Conservation (phyloP, 1,284 basidiomycete species). For the Cerrena zonata region DNA sequence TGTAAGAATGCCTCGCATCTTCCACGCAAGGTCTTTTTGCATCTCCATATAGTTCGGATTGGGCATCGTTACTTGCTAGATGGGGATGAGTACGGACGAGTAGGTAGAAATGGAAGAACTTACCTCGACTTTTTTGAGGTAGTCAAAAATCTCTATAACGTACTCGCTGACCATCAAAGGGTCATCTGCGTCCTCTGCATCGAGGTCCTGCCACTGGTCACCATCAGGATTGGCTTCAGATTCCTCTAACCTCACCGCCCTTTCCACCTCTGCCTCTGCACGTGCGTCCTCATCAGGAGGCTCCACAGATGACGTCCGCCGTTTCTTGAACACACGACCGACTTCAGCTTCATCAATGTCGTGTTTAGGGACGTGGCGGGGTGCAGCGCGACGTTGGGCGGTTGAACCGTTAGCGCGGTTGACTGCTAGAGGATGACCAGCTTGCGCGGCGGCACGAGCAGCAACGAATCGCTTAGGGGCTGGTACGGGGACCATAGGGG, state of each 20-base stretch:
- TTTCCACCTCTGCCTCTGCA: conserved; percentile 30
- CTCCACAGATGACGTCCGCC: conserved; percentile 68
- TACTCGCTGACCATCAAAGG: conserved; percentile 97
- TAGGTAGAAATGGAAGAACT: conserved; percentile 13
- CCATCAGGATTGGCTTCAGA: conserved; percentile 57
- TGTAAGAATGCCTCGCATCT: conserved; percentile 88
- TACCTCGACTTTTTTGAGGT: conserved; percentile 77
- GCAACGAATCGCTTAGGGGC: conserved; percentile 25
- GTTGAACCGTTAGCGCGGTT: conserved; percentile 11
- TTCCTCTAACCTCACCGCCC: conserved; percentile 23
- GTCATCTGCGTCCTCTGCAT: conserved; percentile 90
- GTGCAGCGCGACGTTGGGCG: conserved; percentile 3
- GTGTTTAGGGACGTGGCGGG: conserved; percentile 16
- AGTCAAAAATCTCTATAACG: conserved; percentile 88
- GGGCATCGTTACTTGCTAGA: conserved; percentile 74
- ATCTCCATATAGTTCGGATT: conserved; percentile 86
- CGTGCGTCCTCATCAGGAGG: conserved; percentile 47
- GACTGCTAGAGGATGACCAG: conserved; percentile 5
- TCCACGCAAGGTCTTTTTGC: conserved; percentile 88
- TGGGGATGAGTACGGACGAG: conserved; percentile 9
- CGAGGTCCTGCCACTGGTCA: conserved; percentile 81
- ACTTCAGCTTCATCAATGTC: conserved; percentile 37
- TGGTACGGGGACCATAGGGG: conserved; percentile 19
- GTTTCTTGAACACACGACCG: conserved; percentile 59
- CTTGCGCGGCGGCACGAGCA: conserved; percentile 20